These are phyloP conservation scores for Neofusicoccum cordaticola DNA, from an alignment of 2,329 filamentous ascomycete species.

Conservation along the genomic window DNA sequence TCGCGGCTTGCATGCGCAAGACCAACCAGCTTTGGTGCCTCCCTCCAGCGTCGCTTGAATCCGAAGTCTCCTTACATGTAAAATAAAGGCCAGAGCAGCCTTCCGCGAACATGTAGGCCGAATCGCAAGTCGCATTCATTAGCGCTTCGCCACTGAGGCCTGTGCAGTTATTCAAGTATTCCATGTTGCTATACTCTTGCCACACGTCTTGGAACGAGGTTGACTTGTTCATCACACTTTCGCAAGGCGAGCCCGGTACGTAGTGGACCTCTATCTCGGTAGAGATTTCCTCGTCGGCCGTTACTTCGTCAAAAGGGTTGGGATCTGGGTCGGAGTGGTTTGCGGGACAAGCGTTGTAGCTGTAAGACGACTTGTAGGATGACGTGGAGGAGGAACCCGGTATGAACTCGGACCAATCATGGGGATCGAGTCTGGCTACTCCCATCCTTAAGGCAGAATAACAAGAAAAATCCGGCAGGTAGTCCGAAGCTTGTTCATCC, in stretches of 20 bases:
- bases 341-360: background rate
- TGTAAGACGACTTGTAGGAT: background rate
- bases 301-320: background rate
- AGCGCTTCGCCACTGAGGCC: background rate
- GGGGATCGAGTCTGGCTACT: background rate
- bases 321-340: background rate
- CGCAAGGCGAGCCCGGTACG: background rate
- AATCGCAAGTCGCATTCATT: background rate
- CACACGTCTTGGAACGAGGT: background rate
- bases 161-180: background rate
- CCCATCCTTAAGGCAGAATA: background rate
- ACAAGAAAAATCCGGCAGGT: background rate
- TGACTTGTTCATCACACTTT: background rate
- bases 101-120: background rate
- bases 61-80: background rate
- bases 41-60: background rate
- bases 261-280: background rate
- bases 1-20: constrained; percentile 30
- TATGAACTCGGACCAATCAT: background rate
- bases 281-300: background rate
- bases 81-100: background rate
- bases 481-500: background rate
- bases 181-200: background rate
- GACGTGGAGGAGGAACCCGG: background rate
- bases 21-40: constrained; percentile 21